Conservation (phyloP, 2,329 filamentous ascomycete species). For the Beauveria asiatica region DNA sequence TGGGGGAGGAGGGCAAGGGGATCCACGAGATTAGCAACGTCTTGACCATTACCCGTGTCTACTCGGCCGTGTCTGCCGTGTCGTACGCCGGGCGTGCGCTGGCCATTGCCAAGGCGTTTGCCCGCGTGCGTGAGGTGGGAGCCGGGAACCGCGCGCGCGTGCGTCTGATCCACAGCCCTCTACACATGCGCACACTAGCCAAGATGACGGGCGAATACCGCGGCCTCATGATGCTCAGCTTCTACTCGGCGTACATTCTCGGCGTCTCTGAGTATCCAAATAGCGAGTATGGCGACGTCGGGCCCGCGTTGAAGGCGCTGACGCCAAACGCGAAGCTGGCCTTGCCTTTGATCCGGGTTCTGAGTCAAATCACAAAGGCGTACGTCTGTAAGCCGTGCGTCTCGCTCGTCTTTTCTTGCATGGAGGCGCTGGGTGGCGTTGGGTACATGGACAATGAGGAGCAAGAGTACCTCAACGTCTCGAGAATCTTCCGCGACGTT, state of each 20-base stretch:
- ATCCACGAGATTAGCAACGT: slow-evolving; percentile 60
- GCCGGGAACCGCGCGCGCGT: slow-evolving; percentile 34
- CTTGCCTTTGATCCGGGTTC: slow-evolving; percentile 41
- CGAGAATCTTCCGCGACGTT: slow-evolving; percentile 57
- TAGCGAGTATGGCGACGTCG: neutral
- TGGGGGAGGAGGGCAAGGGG: slow-evolving; percentile 59
- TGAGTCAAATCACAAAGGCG: slow-evolving; percentile 54
- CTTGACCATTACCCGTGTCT: slow-evolving; percentile 56
- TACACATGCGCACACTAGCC: slow-evolving; percentile 52
- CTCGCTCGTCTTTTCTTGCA: slow-evolving; percentile 44
- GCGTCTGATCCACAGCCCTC: slow-evolving; percentile 40
- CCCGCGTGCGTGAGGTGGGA: slow-evolving; percentile 46
- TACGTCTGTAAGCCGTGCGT: slow-evolving; percentile 44
- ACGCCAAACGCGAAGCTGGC: slow-evolving; percentile 26
- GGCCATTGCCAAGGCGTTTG: slow-evolving; percentile 48
- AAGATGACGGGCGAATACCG: slow-evolving; percentile 47
- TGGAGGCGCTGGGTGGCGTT: slow-evolving; percentile 58
- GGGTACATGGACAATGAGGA: slow-evolving; percentile 58
- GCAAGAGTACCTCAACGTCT: slow-evolving; percentile 56
- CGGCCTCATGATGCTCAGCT: slow-evolving; percentile 45
- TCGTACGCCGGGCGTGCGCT: slow-evolving; percentile 48
- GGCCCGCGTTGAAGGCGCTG: slow-evolving; percentile 20
- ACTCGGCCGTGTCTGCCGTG: slow-evolving; percentile 45
- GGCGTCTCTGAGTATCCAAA: slow-evolving; percentile 42
- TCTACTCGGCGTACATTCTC: slow-evolving; percentile 45